These are phyloP conservation scores for Polychaeton citri DNA, from an alignment of 2,329 filamentous ascomycete genomes.

Conservation along the genomic window DNA sequence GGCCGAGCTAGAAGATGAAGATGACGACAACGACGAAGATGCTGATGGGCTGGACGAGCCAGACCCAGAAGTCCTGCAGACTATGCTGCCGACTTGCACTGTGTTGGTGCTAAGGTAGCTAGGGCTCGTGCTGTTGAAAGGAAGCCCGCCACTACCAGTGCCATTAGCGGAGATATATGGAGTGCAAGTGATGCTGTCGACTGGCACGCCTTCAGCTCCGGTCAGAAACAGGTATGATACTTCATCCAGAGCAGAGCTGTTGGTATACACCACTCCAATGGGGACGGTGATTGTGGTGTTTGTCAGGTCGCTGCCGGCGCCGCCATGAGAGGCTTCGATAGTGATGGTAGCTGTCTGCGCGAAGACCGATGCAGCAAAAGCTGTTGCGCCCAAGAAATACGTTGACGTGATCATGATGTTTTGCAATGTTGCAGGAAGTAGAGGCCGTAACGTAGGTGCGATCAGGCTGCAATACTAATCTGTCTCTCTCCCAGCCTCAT, in stretches of 20 bases:
- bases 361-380: conserved; percentile 4
- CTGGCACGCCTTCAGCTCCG: conserved; percentile 6
- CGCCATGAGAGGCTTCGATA: conserved; percentile 12
- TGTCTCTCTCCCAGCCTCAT: too few relatives aligned
- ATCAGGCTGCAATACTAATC: too few relatives aligned
- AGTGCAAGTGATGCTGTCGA: conserved; percentile 13
- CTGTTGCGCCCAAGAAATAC: neutral
- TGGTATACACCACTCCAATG: conserved; percentile 10
- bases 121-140: conserved; percentile 11
- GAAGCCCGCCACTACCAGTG: conserved; percentile 9
- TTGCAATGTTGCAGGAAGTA: too few relatives aligned
- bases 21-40: conserved; percentile 1
- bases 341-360: conserved; percentile 11
- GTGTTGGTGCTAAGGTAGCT: conserved; percentile 14
- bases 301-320: conserved; percentile 12
- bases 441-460: too few relatives aligned
- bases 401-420: neutral
- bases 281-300: conserved; percentile 15
- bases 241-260: conserved; percentile 8
- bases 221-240: conserved; percentile 15
- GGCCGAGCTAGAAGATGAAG: too few relatives aligned
- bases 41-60: neutral
- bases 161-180: conserved; percentile 8
- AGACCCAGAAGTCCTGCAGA: conserved; percentile 5
- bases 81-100: conserved; percentile 11